Evolutionary conservation across 495 filamentous ascomycete species (phyloP).

Genomic region (Penicillium lividum): DNA sequence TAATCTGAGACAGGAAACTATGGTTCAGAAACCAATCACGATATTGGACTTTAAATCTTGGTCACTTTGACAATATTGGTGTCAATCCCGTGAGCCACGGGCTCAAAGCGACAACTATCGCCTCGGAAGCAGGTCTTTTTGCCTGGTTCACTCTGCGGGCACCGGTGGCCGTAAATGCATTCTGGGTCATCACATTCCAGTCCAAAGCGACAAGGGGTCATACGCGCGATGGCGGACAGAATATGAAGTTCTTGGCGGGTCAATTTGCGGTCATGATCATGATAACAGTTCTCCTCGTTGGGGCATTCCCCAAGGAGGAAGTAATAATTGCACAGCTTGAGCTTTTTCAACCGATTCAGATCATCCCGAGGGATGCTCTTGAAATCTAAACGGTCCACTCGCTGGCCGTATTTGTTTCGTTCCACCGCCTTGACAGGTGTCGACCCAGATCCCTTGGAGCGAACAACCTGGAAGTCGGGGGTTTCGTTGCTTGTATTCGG

Average conservation of each 20-base stretch:
- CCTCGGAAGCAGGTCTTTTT: conserved; percentile 54
- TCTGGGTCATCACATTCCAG: conserved; percentile 71
- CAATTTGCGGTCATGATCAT: conserved; percentile 73
- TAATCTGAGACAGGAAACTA: not conserved
- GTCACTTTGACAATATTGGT: conserved; percentile 53
- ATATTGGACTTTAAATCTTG: conserved; percentile 41
- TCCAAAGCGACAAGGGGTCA: conserved; percentile 77
- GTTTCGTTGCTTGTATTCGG: conserved; percentile 33
- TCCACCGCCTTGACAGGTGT: conserved; percentile 54
- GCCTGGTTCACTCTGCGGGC: conserved; percentile 49
- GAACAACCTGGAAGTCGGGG: conserved; percentile 42
- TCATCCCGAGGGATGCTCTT: conserved; percentile 59
- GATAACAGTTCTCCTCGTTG: conserved; percentile 65
- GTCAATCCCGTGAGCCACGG: conserved; percentile 52
- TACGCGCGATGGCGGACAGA: conserved; percentile 68
- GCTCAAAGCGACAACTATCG: conserved; percentile 53
- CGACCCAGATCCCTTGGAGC: conserved; percentile 54
- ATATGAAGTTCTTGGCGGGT: conserved; percentile 65
- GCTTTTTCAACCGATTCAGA: conserved; percentile 59
- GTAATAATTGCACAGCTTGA: conserved; percentile 86
- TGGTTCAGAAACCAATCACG: not conserved
- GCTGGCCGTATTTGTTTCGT: conserved; percentile 74
- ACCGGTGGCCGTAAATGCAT: conserved; percentile 83
- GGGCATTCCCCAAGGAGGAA: conserved; percentile 75
- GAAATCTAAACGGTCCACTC: conserved; percentile 60